Evolutionary conservation across 768 basidiomycete genomes (phyloP).

Genomic region (Boletus huronensis): DNA sequence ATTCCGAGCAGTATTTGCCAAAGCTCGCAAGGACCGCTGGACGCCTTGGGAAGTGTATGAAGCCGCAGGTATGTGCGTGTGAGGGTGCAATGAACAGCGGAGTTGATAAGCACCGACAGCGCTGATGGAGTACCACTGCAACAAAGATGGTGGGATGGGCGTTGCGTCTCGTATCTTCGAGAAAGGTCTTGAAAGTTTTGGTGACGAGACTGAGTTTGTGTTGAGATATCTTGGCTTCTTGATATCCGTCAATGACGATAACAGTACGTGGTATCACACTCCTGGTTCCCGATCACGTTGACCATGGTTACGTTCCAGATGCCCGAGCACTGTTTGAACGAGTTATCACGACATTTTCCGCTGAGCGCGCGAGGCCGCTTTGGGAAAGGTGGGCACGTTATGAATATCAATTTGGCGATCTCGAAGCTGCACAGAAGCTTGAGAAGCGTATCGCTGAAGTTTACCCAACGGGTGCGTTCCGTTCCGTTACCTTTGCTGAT

Average conservation of each 20-base stretch:
- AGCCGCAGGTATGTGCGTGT: slow-evolving; percentile 62
- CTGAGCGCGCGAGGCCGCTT: slow-evolving; percentile 76
- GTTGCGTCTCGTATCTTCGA: slow-evolving; percentile 93
- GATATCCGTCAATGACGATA: slow-evolving; percentile 92
- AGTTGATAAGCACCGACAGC: slow-evolving; percentile 45
- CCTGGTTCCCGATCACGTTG: background rate
- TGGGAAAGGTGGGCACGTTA: slow-evolving; percentile 98
- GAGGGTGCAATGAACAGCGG: background rate
- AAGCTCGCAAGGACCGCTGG: slow-evolving; percentile 74
- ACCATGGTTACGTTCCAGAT: slow-evolving; percentile 48
- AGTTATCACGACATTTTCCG: slow-evolving; percentile 70
- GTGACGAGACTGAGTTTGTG: slow-evolving; percentile 81
- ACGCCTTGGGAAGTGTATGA: slow-evolving; percentile 92
- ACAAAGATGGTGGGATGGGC: slow-evolving; percentile 63
- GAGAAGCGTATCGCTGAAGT: slow-evolving; percentile 86
- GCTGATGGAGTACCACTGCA: slow-evolving; percentile 90
- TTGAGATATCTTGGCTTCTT: slow-evolving; percentile 89
- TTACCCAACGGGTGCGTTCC: slow-evolving; percentile 71
- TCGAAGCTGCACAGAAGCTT: slow-evolving; percentile 82
- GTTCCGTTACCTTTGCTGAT: background rate
- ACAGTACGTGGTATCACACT: slow-evolving; percentile 56
- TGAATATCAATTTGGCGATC: slow-evolving; percentile 93
- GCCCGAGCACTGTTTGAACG: slow-evolving; percentile 95
- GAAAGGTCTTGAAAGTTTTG: slow-evolving; percentile 81
- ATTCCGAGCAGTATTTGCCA: slow-evolving; percentile 72